phyloP scores from a whole-genome alignment of 2,329 filamentous ascomycete genomes.

The Leptographium lundbergii region DNA sequence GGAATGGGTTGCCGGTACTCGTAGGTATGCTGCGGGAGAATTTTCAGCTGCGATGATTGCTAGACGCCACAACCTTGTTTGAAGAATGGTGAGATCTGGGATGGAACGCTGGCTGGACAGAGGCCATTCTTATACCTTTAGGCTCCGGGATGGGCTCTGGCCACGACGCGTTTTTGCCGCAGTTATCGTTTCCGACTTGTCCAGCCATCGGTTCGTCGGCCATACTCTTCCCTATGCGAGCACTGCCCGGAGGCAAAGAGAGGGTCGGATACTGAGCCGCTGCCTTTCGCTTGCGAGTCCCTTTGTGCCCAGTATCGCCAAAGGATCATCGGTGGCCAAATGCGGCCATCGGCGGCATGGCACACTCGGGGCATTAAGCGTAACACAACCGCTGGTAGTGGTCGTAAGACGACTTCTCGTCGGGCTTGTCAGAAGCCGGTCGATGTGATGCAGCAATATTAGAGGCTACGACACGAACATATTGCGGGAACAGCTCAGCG shows the following conservation, averaged over 20 bases:
- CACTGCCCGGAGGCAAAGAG: neutral
- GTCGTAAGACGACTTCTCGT: neutral
- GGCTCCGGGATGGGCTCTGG: neutral
- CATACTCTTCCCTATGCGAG: neutral
- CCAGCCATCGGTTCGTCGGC: neutral
- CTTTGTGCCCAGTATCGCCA: neutral
- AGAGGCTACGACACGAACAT: neutral
- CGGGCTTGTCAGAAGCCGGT: neutral
- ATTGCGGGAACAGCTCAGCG: neutral
- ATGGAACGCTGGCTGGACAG: neutral
- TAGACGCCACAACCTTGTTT: neutral
- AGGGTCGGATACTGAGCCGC: neutral
- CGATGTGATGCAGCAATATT: neutral
- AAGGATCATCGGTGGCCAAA: neutral
- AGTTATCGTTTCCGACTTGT: neutral
- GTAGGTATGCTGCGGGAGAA: neutral
- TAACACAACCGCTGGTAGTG: neutral
- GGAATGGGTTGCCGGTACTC: neutral
- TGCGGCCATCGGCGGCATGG: neutral
- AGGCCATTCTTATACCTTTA: neutral
- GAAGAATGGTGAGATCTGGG: neutral
- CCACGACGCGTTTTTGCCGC: neutral
- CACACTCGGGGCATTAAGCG: neutral
- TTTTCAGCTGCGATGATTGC: neutral
- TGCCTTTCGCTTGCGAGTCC: neutral